Evolutionary conservation across 2,329 filamentous ascomycete species (phyloP), one percentile per base, ranked within the genome.

Genomic region (Sporothrix globosa): DNA sequence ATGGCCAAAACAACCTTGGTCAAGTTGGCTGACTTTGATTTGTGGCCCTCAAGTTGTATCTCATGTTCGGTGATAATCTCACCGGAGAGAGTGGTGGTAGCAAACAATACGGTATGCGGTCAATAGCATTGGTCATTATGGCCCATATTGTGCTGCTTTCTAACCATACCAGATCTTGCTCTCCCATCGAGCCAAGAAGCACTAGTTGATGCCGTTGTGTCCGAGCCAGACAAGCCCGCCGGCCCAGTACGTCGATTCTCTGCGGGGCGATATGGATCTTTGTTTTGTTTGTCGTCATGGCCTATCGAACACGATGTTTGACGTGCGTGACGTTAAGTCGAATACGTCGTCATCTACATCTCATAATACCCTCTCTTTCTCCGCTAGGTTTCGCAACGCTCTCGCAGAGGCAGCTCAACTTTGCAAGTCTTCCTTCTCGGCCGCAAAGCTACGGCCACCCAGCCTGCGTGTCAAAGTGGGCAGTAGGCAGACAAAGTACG

Each of bases 11-110:
- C 7, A 34, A 7, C 34, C 34, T 4, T 34, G 34, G n/a, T 17
- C 50, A 60, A 39, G 34, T 44, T 14, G 14, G 17, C n/a, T 34
- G 50, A 65, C 50, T 1, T 34, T 19, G 10, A 10, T 41, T n/a
- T 39, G 19, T 30, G 65, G 68, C n/a, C 14, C 58, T 65, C 30
- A 48, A 65, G 58, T 58, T 65, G 4, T 39, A 65, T 17, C 58
- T 69, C 68, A 65, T 65, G 68, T 69, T 69, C 52, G 58, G 46
- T 34, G 68, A 63, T 30, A 34, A 65, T 14, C 44, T 69, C 7
- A 48, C 44, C 17, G 68, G 67, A 5, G 19, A 30, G 1, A 21
- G 41, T 5, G 24, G 9, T 14, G 65, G 54, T 10, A 34, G 34
- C 7, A 44, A 44, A 7, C n/a, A 44, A 27, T 67, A 54, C 24